phyloP scores from a whole-genome alignment of 768 basidiomycete genomes.

The Trametes gibbosa region DNA sequence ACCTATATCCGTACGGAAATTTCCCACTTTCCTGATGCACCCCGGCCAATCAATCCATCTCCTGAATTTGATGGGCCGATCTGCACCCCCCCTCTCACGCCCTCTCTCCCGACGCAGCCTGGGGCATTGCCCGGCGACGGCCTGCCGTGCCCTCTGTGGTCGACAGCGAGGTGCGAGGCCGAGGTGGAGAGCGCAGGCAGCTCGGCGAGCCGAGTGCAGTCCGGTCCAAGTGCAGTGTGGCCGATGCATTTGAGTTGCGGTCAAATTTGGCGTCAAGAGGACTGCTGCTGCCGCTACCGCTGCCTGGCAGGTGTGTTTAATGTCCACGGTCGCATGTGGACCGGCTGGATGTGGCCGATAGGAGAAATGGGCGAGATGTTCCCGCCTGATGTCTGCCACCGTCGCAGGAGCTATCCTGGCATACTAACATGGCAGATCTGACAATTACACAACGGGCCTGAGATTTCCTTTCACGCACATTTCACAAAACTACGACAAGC shows the following conservation, averaged over 20 bases:
- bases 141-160: background rate
- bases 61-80: conserved; percentile 17
- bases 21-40: no score
- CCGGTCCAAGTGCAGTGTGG: background rate
- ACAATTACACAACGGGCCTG: no score
- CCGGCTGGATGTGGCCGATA: no score
- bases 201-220: conserved; percentile 4
- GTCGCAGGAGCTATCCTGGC: no score
- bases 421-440: no score
- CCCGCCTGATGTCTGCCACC: background rate
- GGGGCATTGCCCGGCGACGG: background rate
- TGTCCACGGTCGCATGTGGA: background rate
- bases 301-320: no score
- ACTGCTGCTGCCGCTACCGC: background rate
- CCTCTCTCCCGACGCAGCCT: background rate
- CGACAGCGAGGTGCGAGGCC: background rate
- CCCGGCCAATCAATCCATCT: conserved; percentile 5
- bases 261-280: conserved; percentile 8
- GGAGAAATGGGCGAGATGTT: background rate
- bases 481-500: no score
- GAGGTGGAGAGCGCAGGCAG: background rate
- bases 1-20: no score
- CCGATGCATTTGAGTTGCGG: background rate
- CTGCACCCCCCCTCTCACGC: conserved; percentile 12
- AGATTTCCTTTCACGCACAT: no score